Evolutionary conservation across 2,329 filamentous ascomycete genomes (phyloP).

Genomic region (Trichocomaceae sp.): DNA sequence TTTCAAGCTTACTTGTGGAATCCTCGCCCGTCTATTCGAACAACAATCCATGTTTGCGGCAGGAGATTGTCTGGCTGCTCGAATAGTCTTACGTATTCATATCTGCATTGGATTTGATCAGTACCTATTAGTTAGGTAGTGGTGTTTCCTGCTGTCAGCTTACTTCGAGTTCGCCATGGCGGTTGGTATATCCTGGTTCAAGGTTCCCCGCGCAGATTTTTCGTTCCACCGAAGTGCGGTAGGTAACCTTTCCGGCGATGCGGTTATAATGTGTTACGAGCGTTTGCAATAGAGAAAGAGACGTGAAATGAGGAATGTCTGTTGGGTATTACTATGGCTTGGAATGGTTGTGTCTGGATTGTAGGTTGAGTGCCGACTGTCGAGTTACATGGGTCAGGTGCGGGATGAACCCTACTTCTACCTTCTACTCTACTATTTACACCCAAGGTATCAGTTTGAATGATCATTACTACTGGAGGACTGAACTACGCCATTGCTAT

Average conservation of each 20-base stretch:
- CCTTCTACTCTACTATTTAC: too few relatives aligned
- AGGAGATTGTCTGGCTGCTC: constrained; percentile 75
- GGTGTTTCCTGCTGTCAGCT: background rate
- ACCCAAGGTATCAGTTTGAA: too few relatives aligned
- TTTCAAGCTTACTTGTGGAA: constrained; percentile 73
- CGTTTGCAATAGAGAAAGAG: background rate
- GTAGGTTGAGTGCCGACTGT: background rate
- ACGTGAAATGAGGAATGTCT: background rate
- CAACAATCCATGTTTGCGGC: constrained; percentile 90
- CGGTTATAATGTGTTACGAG: background rate
- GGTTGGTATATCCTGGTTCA: background rate
- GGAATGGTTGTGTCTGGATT: background rate
- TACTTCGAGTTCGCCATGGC: constrained; percentile 37
- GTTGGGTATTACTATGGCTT: background rate
- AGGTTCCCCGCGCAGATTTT: constrained; percentile 3
- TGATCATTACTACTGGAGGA: too few relatives aligned
- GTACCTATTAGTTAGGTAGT: background rate
- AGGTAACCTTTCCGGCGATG: background rate
- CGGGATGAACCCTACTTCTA: background rate
- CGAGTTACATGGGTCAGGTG: too few relatives aligned
- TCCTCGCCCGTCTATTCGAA: constrained; percentile 86
- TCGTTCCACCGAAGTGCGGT: background rate
- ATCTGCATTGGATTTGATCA: constrained; percentile 47
- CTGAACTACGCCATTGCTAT: background rate
- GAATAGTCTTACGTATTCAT: constrained; percentile 87